These are phyloP conservation scores for Magnusiomyces clavatus DNA, from an alignment of 1,139 yeast genomes.

Conservation along the genomic window DNA sequence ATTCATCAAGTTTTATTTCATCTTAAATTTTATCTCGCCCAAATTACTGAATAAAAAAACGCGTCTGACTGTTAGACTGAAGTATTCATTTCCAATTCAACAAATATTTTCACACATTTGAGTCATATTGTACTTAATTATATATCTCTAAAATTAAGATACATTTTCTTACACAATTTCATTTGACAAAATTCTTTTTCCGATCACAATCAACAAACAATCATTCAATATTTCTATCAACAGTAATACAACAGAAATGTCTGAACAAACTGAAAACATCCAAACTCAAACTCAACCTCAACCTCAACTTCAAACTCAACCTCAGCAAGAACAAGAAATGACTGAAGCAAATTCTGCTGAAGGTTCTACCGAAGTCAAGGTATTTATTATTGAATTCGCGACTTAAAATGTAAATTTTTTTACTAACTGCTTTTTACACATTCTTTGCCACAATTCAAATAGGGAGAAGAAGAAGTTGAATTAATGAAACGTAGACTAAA, in stretches of 20 bases:
- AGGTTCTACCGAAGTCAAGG: background rate
- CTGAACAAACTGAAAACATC: background rate
- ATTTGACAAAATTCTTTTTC: background rate
- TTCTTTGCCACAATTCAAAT: background rate
- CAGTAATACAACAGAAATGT: background rate
- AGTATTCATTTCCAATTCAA: no score
- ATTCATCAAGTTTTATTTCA: no score
- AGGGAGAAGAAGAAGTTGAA: constrained; percentile 20
- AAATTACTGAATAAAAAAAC: no score
- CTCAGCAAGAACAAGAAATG: background rate
- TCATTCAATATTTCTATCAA: no score
- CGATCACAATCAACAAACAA: background rate
- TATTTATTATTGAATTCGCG: background rate
- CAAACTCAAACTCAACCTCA: no score
- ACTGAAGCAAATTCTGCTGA: background rate
- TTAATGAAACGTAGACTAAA: constrained; percentile 33
- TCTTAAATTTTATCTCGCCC: no score
- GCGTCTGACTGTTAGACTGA: no score
- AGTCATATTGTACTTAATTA: no score
- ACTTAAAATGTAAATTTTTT: background rate
- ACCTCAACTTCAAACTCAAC: no score
- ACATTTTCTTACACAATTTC: background rate
- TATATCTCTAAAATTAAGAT: no score
- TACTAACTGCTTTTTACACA: background rate
- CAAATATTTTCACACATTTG: no score